A percentile compares a stretch with the other conserved stretches of the same genome.
These are phyloP conservation scores for Fonsecaea pugnacius DNA, from an alignment of 2,329 filamentous ascomycete genomes.

Conservation along the genomic window DNA sequence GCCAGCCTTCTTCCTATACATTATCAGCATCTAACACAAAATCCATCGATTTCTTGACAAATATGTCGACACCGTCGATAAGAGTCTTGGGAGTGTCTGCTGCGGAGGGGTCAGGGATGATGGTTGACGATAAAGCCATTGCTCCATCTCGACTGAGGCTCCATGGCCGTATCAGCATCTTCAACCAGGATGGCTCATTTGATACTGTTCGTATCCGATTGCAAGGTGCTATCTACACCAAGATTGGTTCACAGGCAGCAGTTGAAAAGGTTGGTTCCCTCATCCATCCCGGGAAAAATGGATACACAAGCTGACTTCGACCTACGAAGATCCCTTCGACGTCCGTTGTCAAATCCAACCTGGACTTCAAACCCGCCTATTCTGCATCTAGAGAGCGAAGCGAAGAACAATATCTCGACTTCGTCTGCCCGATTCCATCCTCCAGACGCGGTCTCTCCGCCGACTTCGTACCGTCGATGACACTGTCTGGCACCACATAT, in stretches of 20 bases:
- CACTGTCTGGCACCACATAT: constrained; percentile 28
- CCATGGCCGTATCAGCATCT: constrained; percentile 25
- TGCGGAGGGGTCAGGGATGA: constrained; percentile 1
- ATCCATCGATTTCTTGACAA: not conserved
- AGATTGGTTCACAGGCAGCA: constrained; percentile 23
- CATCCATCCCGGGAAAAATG: not conserved
- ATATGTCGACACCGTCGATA: constrained; percentile 27
- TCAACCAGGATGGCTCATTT: constrained; percentile 26
- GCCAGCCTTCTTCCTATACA: not conserved
- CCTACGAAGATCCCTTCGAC: constrained; percentile 18
- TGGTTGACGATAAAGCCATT: constrained; percentile 16
- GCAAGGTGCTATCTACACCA: constrained; percentile 26
- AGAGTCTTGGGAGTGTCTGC: constrained; percentile 28
- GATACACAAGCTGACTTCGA: not conserved
- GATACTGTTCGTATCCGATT: constrained; percentile 27
- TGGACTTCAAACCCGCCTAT: constrained; percentile 31
- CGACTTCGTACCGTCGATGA: constrained; percentile 28
- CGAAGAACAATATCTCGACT: constrained; percentile 33
- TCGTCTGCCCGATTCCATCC: constrained; percentile 23
- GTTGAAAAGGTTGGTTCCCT: constrained; percentile 18
- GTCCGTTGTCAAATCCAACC: constrained; percentile 15
- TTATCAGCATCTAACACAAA: not conserved
- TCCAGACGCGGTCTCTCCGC: not conserved
- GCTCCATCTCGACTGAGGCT: constrained; percentile 17
- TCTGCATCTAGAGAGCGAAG: constrained; percentile 17